Percentiles rank a stretch among this genome's conserved stretches.
phyloP scores from a whole-genome alignment of 2,329 filamentous ascomycete species.

The Calycina marina region DNA sequence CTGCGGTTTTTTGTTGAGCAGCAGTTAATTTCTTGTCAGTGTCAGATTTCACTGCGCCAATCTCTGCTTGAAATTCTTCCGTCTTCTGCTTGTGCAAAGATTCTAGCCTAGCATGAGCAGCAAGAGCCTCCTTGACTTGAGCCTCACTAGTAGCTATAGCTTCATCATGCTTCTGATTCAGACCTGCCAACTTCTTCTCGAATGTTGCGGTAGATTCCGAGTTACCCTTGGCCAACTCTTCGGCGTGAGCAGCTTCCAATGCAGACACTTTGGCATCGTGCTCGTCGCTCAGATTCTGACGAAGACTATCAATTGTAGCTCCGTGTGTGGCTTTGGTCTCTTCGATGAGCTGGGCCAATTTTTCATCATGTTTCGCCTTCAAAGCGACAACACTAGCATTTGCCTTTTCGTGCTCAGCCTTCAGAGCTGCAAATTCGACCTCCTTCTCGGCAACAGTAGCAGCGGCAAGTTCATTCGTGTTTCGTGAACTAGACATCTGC shows the following conservation, averaged over 20 bases:
- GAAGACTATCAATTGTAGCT: slow-evolving; percentile 31
- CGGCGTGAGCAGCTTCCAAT: slow-evolving; percentile 37
- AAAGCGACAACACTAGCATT: slow-evolving; percentile 20
- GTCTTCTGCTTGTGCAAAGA: slow-evolving; percentile 30
- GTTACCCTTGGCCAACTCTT: slow-evolving; percentile 32
- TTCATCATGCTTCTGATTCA: slow-evolving; percentile 35
- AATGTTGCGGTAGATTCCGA: slow-evolving; percentile 29
- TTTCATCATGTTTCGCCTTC: slow-evolving; percentile 22
- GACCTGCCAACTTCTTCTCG: slow-evolving; percentile 33
- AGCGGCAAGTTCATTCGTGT: slow-evolving; percentile 24
- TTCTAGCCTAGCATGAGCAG: slow-evolving; percentile 32
- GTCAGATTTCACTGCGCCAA: slow-evolving; percentile 29
- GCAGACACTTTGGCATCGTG: slow-evolving; percentile 34
- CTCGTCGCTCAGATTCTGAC: slow-evolving; percentile 33
- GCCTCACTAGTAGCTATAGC: slow-evolving; percentile 34
- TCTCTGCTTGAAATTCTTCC: slow-evolving; percentile 31
- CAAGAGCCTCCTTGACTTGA: slow-evolving; percentile 37
- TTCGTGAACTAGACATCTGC: slow-evolving; percentile 34
- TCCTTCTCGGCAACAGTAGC: slow-evolving; percentile 23
- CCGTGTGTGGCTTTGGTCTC: slow-evolving; percentile 16
- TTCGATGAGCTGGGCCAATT: slow-evolving; percentile 1
- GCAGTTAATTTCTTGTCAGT: slow-evolving; percentile 26
- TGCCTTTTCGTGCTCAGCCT: slow-evolving; percentile 27
- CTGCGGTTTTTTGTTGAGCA: slow-evolving; percentile 23
- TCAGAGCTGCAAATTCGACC: slow-evolving; percentile 19